Conservation (phyloP, 768 basidiomycete genomes). For the Galerina marginata region DNA sequence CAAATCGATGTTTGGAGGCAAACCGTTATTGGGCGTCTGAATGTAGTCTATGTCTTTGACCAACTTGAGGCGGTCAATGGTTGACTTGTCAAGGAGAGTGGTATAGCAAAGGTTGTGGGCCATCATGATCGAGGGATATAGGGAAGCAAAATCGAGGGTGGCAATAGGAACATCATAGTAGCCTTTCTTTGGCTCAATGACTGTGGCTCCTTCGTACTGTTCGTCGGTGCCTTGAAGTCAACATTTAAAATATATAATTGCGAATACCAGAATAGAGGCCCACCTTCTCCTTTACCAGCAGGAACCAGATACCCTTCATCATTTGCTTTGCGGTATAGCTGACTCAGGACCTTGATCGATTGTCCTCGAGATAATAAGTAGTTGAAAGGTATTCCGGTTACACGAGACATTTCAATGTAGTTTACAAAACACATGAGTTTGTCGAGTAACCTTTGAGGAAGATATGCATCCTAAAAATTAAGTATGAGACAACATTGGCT, state of each 20-base stretch:
- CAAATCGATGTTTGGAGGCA: slow-evolving; percentile 6
- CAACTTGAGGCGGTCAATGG: slow-evolving; percentile 78
- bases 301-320: slow-evolving; percentile 92
- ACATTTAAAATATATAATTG: slow-evolving; percentile 3
- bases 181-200: slow-evolving; percentile 95
- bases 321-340: slow-evolving; percentile 92
- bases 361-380: slow-evolving; percentile 93
- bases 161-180: slow-evolving; percentile 98
- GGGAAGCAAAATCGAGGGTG: slow-evolving; percentile 96
- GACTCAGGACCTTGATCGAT: slow-evolving; percentile 98
- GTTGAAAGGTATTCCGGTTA: slow-evolving; percentile 99
- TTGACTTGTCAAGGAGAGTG: slow-evolving; percentile 82
- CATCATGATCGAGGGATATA: slow-evolving; percentile 99
- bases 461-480: slow-evolving; percentile 86
- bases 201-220: slow-evolving; percentile 98
- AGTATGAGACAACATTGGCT: neutral
- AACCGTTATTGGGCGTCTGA: slow-evolving; percentile 95
- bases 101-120: slow-evolving; percentile 99
- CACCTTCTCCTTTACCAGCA: slow-evolving; percentile 83
- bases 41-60: slow-evolving; percentile 90
- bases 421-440: slow-evolving; percentile 99
- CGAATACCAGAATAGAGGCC: slow-evolving; percentile 5
- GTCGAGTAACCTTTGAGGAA: slow-evolving; percentile 94
- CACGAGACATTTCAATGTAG: slow-evolving; percentile 98
- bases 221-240: slow-evolving; percentile 76